Percentiles rank a stretch among this genome's conserved stretches.
Evolutionary conservation across 2,329 filamentous ascomycete species (phyloP).

Genomic region (Botrytis tulipae): DNA sequence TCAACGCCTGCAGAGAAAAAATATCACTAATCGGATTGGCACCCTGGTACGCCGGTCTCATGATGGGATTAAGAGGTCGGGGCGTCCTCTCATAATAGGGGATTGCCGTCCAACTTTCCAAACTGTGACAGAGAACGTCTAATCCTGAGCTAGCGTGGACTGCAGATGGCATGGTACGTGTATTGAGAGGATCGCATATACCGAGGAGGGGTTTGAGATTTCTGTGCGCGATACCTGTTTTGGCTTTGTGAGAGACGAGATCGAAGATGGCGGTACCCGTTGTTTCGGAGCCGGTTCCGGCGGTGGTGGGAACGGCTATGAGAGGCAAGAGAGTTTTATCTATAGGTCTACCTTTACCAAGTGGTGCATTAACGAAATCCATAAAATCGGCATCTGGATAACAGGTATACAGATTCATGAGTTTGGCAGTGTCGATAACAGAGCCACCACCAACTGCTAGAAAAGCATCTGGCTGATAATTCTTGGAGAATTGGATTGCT

Average conservation of each 20-base stretch:
- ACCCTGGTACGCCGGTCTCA: slow-evolving; percentile 91
- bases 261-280: slow-evolving; percentile 99
- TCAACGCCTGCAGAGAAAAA: slow-evolving; percentile 84
- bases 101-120: slow-evolving; percentile 97
- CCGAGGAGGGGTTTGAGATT: slow-evolving; percentile 94
- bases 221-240: slow-evolving; percentile 93
- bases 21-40: slow-evolving; percentile 98
- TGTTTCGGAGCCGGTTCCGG: slow-evolving; percentile 87
- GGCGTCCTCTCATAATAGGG: slow-evolving; percentile 85
- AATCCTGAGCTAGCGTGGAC: slow-evolving; percentile 90
- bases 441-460: slow-evolving; percentile 90
- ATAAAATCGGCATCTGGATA: slow-evolving; percentile 92
- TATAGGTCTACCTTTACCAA: slow-evolving; percentile 80
- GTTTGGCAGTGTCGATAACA: slow-evolving; percentile 96
- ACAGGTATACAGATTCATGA: slow-evolving; percentile 94
- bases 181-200: slow-evolving; percentile 84
- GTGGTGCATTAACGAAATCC: slow-evolving; percentile 94
- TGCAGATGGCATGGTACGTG: slow-evolving; percentile 89
- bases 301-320: slow-evolving; percentile 81
- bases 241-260: slow-evolving; percentile 81
- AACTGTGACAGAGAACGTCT: slow-evolving; percentile 90
- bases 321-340: slow-evolving; percentile 69
- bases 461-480: slow-evolving; percentile 81
- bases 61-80: slow-evolving; percentile 82
- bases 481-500: slow-evolving; percentile 82